Evolutionary conservation across 108 stramenopile species (phyloP), one percentile per base, ranked within the genome.

Genomic region (Craspedostauros australis): DNA sequence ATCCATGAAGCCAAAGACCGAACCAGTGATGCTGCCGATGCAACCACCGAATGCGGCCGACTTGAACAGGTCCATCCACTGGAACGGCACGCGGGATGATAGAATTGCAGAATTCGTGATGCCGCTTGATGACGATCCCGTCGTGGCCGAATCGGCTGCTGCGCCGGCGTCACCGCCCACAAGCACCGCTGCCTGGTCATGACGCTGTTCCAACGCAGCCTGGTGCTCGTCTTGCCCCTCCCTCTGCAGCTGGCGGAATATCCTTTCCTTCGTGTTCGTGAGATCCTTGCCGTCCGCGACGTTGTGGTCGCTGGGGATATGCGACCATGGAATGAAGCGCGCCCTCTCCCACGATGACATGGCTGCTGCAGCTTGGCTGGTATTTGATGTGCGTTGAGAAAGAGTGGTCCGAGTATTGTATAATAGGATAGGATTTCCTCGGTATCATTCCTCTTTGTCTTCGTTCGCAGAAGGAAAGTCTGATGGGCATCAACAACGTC

Each of bases 1-100:
- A 68, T 91, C 89, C 85, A 91, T 86, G 53, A 91, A 87, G n/a
- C 89, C 89, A 70, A 91, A 91, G 11, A 86, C 86, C 47, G 68
- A 40, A 29, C 89, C 89, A 1, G 89, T 91, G 46, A 91, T 85
- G 21, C 70, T 61, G 1, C 89, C 89, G 16, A 91, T 87, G 21
- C 64, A 68, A 9, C 73, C 81, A 22, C 89, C 89, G 64, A 91
- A 91, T 1, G 89, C 89, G 15, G 66, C 56, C 31, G 68, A 67
- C 32, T 73, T 68, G 25, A 84, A 68, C 2, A 90, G 47, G 23
- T 90, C 82, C 25, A 57, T 53, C 42, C 68, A 78, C 37, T 60
- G 61, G 50, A 78, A 91, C 1, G 80, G 75, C 11, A 72, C 45
- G 5, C 59, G 61, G 39, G 39, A 37, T 20, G 59, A 52, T 25